These are phyloP conservation scores for Trichoderma gamsii DNA, from an alignment of 495 filamentous ascomycete species.

Conservation along the genomic window DNA sequence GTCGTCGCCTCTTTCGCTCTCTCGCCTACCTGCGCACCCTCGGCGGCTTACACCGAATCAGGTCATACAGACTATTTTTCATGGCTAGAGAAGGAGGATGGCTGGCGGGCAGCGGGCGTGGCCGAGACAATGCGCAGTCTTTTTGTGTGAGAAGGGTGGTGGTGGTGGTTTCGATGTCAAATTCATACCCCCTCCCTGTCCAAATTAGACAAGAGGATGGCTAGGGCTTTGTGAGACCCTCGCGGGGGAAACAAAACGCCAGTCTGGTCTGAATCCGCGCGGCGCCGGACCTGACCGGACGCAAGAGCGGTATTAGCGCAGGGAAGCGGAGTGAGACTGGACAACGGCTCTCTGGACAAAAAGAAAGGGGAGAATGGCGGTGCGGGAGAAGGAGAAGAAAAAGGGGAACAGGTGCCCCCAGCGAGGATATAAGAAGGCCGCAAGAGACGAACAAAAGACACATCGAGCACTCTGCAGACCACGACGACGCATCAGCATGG, in stretches of 20 bases:
- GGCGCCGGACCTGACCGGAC: not conserved
- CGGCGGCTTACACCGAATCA: conserved; percentile 13
- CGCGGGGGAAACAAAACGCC: not conserved
- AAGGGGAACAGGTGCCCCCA: not conserved
- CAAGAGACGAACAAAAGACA: not conserved
- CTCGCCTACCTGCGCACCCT: not conserved
- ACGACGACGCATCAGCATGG: not conserved
- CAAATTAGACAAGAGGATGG: not conserved
- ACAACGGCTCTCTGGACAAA: not conserved
- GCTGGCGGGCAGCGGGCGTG: not conserved
- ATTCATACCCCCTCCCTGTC: conserved; percentile 1
- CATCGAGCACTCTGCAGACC: not conserved
- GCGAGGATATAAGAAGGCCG: not conserved
- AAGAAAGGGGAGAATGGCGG: not conserved
- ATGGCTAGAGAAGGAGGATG: not conserved
- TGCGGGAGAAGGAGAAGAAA: not conserved
- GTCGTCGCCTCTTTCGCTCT: not conserved
- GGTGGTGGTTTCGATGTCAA: not conserved
- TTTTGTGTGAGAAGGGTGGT: not conserved
- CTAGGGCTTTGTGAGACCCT: conserved; percentile 2
- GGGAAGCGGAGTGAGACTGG: not conserved
- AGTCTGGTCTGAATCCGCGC: not conserved
- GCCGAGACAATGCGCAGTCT: not conserved
- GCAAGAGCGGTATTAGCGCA: not conserved
- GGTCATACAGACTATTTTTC: not conserved